Evolutionary conservation across 495 filamentous ascomycete genomes (phyloP), one percentile per base, ranked within the genome.

Genomic region (Amniculicola lignicola): DNA sequence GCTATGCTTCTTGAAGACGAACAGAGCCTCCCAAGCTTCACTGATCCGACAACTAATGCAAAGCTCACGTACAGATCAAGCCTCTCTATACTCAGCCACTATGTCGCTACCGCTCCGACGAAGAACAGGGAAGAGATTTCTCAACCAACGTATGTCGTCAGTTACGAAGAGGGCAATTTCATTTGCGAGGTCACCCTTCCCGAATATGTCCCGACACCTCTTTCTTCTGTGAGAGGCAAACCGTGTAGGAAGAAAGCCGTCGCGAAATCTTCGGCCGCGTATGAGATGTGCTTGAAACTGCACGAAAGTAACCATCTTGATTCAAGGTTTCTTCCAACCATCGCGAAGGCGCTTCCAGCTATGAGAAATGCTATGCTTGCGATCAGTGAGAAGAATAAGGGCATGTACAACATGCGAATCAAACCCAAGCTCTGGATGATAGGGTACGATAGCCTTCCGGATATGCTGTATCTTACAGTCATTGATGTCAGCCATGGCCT

Each of bases 331-430:
- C 74, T 83, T 45, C 87, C 93, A 0, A 81, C 79, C 2, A 88
- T 87, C 51, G 82, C 78, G 21, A 92, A 86, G 60, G 75, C 81
- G 35, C 72, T 91, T 1, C 91, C 89, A 2, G 80, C 76, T 5
- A 96, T 95, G 89, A 79, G 89, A 37, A 97, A 97, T 69, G 90
- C 94, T 1, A 79, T 81, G n/a, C 73, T 98, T 12, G 90, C 94
- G 0, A 74, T 96, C 38, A 86, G 83, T 52, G 83, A 79, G 22
- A 90, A 88, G 54, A 89, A 86, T 63, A 81, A 76, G 31, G 79
- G 79, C 16, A 73, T 81, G 39, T 98, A 97, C 64, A 68, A 63
- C 7, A 93, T 92, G 86, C 79, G 79, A 10, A 75, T 79, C 31
- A 97, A 97, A 66, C 90, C 93, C 2, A 71, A 74, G 7, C 70